These are phyloP conservation scores for Eutypella sp. DNA, from an alignment of 2,329 filamentous ascomycete genomes.

Conservation along the genomic window DNA sequence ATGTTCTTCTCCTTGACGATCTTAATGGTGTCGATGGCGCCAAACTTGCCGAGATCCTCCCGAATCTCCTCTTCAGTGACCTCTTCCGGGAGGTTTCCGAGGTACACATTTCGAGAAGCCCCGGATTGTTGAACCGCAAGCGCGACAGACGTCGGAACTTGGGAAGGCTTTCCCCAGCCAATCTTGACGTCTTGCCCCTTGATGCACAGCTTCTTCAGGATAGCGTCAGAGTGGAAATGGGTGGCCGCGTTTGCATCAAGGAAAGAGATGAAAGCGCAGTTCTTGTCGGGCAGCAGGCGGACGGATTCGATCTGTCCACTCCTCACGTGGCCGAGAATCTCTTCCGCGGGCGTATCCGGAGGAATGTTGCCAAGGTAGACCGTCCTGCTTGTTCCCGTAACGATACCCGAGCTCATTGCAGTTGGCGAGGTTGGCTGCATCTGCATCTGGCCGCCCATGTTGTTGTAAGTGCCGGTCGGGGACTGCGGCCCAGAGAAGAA, in stretches of 20 bases:
- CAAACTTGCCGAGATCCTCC: constrained; percentile 94
- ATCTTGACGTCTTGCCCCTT: constrained; percentile 99
- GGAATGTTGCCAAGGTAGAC: constrained; percentile 98
- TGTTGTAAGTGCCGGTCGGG: constrained; percentile 70
- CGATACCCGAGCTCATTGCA: constrained; percentile 70
- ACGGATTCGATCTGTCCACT: constrained; percentile 99
- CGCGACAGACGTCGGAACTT: constrained; percentile 96
- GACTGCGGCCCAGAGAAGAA: constrained; percentile 77
- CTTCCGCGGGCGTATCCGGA: constrained; percentile 93
- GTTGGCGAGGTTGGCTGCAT: constrained; percentile 69
- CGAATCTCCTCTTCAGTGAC: constrained; percentile 86
- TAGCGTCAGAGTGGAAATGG: constrained; percentile 98
- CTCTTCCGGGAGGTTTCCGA: constrained; percentile 89
- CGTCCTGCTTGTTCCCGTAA: constrained; percentile 88
- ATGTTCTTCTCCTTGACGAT: constrained; percentile 97
- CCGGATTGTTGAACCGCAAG: constrained; percentile 95
- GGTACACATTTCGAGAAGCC: constrained; percentile 93
- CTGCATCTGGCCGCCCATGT: constrained; percentile 53
- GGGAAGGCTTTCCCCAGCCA: constrained; percentile 97
- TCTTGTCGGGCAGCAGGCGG: constrained; percentile 93
- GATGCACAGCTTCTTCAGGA: constrained; percentile 98
- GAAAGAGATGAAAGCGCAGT: constrained; percentile 99
- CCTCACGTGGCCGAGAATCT: constrained; percentile 91
- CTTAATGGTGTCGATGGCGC: constrained; percentile 94
- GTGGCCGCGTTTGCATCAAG: constrained; percentile 95